Percentiles rank a stretch among this genome's conserved stretches.
Evolutionary conservation across 768 basidiomycete species (phyloP).

Genomic region (Agaricus subrufescens): DNA sequence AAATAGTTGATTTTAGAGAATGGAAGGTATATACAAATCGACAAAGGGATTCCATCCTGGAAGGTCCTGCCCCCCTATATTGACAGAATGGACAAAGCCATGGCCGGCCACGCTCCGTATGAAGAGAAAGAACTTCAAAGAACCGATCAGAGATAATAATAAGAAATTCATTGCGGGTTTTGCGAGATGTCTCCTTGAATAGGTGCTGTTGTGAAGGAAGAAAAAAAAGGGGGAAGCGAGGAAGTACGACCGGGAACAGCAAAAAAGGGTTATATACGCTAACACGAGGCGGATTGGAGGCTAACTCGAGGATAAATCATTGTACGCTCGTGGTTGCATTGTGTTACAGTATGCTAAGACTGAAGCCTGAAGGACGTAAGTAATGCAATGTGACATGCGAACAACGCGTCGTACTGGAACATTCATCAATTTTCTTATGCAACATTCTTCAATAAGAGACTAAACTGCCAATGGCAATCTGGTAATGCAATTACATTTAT

Average conservation of each 20-base stretch:
- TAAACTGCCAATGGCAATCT: no score
- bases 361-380: no score
- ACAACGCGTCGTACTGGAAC: no score
- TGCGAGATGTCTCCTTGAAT: no score
- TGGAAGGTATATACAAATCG: constrained; percentile 27
- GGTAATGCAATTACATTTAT: no score
- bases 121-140: constrained; percentile 13
- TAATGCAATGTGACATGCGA: no score
- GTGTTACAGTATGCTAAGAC: background rate
- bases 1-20: background rate
- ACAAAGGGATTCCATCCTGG: constrained; percentile 35
- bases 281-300: constrained; percentile 3
- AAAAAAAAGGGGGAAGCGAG: constrained; percentile 91
- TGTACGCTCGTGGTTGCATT: background rate
- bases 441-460: no score
- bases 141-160: constrained; percentile 12
- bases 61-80: constrained; percentile 24
- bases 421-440: no score
- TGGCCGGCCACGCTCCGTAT: constrained; percentile 21
- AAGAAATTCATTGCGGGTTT: constrained; percentile 55
- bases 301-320: constrained; percentile 7
- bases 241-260: constrained; percentile 33
- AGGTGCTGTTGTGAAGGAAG: constrained; percentile 21
- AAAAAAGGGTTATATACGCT: constrained; percentile 16
- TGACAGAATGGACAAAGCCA: constrained; percentile 30